Evolutionary conservation across 202 grass and related monocot species (phyloP).

Genomic region (Carex sylvatica): DNA sequence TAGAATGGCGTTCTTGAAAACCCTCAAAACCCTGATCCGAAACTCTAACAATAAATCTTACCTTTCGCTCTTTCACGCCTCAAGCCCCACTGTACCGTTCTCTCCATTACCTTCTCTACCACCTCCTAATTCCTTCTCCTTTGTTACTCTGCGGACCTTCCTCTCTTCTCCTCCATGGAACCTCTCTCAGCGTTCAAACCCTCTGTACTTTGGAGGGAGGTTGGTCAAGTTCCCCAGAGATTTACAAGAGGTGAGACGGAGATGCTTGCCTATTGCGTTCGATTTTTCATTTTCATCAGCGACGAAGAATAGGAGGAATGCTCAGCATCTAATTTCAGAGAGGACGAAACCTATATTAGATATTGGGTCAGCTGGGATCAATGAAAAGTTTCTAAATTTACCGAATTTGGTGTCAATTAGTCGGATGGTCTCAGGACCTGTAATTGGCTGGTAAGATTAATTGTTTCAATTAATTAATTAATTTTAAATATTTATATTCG

Average conservation of each 20-base stretch:
- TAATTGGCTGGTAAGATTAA: constrained; percentile 73
- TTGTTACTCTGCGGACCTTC: constrained; percentile 16
- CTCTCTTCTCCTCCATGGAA: constrained; percentile 77
- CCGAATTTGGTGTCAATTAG: constrained; percentile 93
- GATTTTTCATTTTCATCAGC: constrained; percentile 32
- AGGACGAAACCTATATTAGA: neutral
- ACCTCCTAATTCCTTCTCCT: neutral
- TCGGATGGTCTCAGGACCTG: constrained; percentile 82
- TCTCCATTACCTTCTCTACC: constrained; percentile 15
- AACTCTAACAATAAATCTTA: constrained; percentile 22
- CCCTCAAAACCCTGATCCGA: constrained; percentile 58
- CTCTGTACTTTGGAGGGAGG: constrained; percentile 47
- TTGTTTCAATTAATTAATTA: neutral
- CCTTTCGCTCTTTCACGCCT: constrained; percentile 19
- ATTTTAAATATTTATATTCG: neutral
- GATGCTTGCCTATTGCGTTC: constrained; percentile 38
- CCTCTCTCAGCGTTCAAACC: constrained; percentile 55
- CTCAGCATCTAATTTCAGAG: neutral
- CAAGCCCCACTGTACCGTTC: constrained; percentile 29
- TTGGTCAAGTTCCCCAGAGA: constrained; percentile 32
- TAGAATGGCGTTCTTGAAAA: constrained; percentile 62
- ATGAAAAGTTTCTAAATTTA: constrained; percentile 82
- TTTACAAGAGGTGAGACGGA: constrained; percentile 40
- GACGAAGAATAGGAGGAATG: constrained; percentile 35
- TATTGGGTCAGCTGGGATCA: neutral